A percentile compares a stretch with the other conserved stretches of the same genome.
Conservation (phyloP, 805 yeast species). For the Lipomyces chichibuensis region DNA sequence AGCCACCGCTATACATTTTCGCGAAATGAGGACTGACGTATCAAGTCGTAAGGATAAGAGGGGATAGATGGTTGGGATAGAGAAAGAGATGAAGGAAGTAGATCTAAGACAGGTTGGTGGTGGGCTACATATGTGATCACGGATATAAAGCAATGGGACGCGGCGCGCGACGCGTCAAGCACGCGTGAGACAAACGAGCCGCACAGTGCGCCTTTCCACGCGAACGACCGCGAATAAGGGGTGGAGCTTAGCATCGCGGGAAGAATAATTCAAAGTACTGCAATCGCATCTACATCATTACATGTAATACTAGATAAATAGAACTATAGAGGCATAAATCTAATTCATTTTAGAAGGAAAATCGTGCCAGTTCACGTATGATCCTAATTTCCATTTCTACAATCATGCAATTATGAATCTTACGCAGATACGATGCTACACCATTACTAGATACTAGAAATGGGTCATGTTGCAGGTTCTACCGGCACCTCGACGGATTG, state of each 20-base stretch:
- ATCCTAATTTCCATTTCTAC: not conserved
- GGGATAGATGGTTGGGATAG: not conserved
- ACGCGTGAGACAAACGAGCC: not conserved
- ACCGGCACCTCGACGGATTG: slow-evolving; percentile 16
- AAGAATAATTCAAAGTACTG: not conserved
- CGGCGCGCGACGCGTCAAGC: not conserved
- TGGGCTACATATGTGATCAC: not conserved
- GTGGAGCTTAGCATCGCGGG: not conserved
- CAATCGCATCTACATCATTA: not conserved
- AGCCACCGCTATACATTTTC: slow-evolving; percentile 16
- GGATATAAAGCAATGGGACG: not conserved
- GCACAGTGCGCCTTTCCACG: not conserved
- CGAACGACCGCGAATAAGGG: too few species aligned
- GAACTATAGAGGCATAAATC: not conserved
- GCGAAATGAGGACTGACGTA: not conserved
- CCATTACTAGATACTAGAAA: too few species aligned
- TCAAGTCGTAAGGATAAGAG: not conserved
- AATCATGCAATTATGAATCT: too few species aligned
- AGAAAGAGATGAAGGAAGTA: not conserved
- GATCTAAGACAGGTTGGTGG: not conserved
- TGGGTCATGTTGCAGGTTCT: not conserved
- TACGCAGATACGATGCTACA: too few species aligned
- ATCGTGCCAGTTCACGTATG: too few species aligned
- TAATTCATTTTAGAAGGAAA: not conserved
- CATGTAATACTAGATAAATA: not conserved